Conservation (phyloP, 116 monocot species). For the Iris pallida region DNA sequence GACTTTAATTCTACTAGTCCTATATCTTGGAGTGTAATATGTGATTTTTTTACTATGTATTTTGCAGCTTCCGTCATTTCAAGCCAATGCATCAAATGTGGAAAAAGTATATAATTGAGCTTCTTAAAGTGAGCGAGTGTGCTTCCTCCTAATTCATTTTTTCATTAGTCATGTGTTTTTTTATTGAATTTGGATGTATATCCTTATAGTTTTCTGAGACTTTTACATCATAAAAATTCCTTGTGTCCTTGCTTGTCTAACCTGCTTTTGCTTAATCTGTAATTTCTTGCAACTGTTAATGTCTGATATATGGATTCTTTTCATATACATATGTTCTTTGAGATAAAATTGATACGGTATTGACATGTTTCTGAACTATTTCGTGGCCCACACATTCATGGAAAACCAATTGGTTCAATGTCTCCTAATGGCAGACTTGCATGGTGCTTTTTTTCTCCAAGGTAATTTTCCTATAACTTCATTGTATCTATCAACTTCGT, state of each 20-base stretch:
- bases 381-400: slow-evolving; percentile 27
- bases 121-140: slow-evolving; percentile 51
- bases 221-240: no score
- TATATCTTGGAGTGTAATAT: no score
- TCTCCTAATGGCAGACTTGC: slow-evolving; percentile 71
- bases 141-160: not conserved
- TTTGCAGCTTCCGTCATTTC: slow-evolving; percentile 69
- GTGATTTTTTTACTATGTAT: no score
- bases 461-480: slow-evolving; percentile 38
- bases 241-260: not conserved
- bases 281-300: not conserved
- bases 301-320: no score
- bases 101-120: slow-evolving; percentile 68
- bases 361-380: not conserved
- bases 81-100: slow-evolving; percentile 93
- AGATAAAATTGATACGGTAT: no score
- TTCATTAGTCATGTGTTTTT: no score
- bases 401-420: slow-evolving; percentile 53
- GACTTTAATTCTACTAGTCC: no score
- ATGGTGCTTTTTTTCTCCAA: slow-evolving; percentile 71
- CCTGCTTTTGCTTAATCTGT: not conserved
- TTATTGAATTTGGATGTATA: not conserved
- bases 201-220: not conserved
- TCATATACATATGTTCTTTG: no score
- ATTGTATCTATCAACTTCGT: not conserved